phyloP scores from a whole-genome alignment of 2,329 filamentous ascomycete species.

The Colletotrichum tofieldiae region DNA sequence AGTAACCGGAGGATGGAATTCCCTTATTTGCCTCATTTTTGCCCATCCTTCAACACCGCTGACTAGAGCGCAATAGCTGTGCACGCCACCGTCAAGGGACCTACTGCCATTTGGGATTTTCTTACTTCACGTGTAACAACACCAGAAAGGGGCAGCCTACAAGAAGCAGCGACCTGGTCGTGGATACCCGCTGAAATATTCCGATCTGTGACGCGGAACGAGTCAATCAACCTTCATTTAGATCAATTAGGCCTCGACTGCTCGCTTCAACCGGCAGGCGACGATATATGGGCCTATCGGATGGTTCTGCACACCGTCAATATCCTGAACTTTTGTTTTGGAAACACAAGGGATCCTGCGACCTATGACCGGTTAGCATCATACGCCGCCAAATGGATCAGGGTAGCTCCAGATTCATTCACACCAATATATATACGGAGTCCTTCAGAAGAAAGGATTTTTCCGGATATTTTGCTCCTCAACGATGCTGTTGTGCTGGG shows the following conservation, averaged over 20 bases:
- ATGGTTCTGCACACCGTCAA: conserved; percentile 47
- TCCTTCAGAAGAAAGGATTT: background rate
- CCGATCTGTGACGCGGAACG: conserved; percentile 20
- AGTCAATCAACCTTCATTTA: background rate
- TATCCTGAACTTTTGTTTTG: conserved; percentile 48
- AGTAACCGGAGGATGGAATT: background rate
- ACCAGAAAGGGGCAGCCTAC: background rate
- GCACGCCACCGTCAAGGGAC: background rate
- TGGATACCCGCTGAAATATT: conserved; percentile 25
- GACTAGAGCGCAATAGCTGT: background rate
- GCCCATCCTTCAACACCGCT: background rate
- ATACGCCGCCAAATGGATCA: conserved; percentile 47
- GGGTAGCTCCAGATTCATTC: conserved; percentile 47
- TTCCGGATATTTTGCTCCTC: conserved; percentile 17
- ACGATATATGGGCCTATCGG: conserved; percentile 37
- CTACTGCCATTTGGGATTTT: conserved; percentile 7
- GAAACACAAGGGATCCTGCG: conserved; percentile 40
- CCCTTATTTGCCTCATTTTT: background rate
- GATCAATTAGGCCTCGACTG: conserved; percentile 8
- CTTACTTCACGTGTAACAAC: background rate
- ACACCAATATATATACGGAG: conserved; percentile 44
- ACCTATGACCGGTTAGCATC: conserved; percentile 44
- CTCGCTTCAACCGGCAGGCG: conserved; percentile 13
- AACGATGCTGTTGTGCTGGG: conserved; percentile 50
- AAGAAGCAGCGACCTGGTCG: background rate